Percentiles rank a stretch among this genome's conserved stretches.
phyloP scores from a whole-genome alignment of 2,329 filamentous ascomycete species.

The Fusarium nelsonii region DNA sequence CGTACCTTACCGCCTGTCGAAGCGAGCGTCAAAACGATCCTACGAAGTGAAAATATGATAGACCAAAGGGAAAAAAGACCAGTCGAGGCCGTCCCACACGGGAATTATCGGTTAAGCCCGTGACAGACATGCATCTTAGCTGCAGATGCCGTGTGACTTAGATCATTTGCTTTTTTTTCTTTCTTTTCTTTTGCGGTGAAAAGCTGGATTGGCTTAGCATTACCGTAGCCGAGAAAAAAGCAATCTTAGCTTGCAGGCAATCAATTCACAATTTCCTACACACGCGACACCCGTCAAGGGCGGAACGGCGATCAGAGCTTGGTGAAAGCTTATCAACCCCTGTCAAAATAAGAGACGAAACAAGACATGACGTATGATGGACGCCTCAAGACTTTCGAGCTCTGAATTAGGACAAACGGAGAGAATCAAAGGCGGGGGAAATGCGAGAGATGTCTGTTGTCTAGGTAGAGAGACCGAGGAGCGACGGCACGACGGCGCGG shows the following conservation, averaged over 20 bases:
- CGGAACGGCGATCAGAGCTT: constrained; percentile 29
- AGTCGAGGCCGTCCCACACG: constrained; percentile 20
- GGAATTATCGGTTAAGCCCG: constrained; percentile 24
- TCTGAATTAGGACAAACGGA: constrained; percentile 10
- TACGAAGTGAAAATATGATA: neutral
- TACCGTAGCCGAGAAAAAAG: neutral
- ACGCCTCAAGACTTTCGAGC: neutral
- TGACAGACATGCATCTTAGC: constrained; percentile 29
- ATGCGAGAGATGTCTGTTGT: neutral
- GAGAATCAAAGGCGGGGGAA: neutral
- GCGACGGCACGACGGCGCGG: constrained; percentile 31
- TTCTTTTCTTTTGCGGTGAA: constrained; percentile 35
- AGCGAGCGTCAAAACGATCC: constrained; percentile 2
- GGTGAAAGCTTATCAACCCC: constrained; percentile 32
- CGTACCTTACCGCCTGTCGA: neutral
- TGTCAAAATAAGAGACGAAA: constrained; percentile 9
- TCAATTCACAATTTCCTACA: neutral
- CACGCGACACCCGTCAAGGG: neutral
- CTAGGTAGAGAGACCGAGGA: constrained; percentile 1
- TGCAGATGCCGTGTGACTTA: constrained; percentile 20
- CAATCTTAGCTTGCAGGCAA: neutral
- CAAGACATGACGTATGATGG: constrained; percentile 34
- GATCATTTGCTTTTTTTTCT: neutral
- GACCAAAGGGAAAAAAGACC: constrained; percentile 1
- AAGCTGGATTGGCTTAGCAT: neutral